These are phyloP conservation scores for Podospora fimiseda DNA, from an alignment of 495 filamentous ascomycete genomes.

Conservation along the genomic window DNA sequence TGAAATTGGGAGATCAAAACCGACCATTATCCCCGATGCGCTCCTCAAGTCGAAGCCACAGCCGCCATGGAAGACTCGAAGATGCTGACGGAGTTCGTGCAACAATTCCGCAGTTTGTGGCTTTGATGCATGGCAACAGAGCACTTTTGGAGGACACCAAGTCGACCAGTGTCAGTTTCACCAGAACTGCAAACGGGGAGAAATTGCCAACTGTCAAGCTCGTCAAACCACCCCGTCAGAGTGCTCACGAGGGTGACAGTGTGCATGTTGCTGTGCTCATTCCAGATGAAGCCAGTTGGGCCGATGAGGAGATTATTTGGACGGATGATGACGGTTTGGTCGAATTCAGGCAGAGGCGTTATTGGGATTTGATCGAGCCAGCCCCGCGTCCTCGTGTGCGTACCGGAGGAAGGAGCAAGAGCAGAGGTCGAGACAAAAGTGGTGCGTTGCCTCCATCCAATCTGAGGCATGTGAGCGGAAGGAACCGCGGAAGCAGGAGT, in stretches of 20 bases:
- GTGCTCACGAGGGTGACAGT: constrained; percentile 15
- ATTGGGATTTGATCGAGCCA: constrained; percentile 18
- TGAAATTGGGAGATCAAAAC: constrained; percentile 5
- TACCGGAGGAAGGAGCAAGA: not conserved
- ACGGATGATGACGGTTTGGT: constrained; percentile 14
- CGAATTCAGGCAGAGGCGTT: constrained; percentile 16
- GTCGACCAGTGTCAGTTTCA: constrained; percentile 2
- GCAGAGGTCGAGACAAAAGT: not conserved
- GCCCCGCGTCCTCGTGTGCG: constrained; percentile 1
- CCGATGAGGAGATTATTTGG: constrained; percentile 23
- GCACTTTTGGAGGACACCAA: constrained; percentile 17
- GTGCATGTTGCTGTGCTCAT: constrained; percentile 22
- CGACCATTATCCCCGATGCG: not conserved
- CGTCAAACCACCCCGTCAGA: constrained; percentile 7
- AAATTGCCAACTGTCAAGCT: constrained; percentile 11
- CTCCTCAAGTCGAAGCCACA: not conserved
- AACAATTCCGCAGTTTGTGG: constrained; percentile 24
- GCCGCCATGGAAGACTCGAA: constrained; percentile 1
- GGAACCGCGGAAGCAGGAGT: not conserved
- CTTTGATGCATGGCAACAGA: constrained; percentile 18
- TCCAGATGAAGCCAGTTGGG: constrained; percentile 19
- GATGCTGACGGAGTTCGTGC: constrained; percentile 21
- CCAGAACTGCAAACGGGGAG: not conserved
- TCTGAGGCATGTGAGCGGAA: not conserved
- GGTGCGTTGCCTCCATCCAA: not conserved